Percentiles rank a stretch among this genome's conserved stretches.
phyloP scores from a whole-genome alignment of 23 red algal genomes.

The Pyropia haitanensis region DNA sequence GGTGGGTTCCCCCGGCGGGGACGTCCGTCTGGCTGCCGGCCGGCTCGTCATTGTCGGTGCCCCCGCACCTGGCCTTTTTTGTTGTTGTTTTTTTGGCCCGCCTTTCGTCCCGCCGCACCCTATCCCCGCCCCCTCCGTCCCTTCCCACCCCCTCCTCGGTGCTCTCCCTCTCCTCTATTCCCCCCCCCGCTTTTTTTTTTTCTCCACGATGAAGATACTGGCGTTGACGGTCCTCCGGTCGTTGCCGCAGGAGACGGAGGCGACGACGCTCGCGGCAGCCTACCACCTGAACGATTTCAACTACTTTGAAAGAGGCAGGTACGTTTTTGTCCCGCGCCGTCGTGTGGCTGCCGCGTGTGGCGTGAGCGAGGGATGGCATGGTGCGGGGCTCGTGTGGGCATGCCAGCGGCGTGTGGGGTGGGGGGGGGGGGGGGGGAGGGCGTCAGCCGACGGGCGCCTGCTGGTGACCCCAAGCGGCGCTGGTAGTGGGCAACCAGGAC shows the following conservation, averaged over 20 bases:
- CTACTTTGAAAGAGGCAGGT: slow-evolving; percentile 92
- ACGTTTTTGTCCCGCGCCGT: slow-evolving; percentile 2
- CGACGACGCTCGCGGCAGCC: slow-evolving; percentile 56
- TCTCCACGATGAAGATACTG: slow-evolving; percentile 69
- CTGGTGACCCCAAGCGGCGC: no score
- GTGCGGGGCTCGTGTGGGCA: not conserved
- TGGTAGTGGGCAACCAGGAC: no score
- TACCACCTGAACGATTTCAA: slow-evolving; percentile 82
- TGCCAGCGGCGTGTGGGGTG: slow-evolving; percentile 1
- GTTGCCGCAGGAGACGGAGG: slow-evolving; percentile 37
- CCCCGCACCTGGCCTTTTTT: not conserved
- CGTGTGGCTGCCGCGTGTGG: not conserved
- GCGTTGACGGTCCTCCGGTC: slow-evolving; percentile 64
- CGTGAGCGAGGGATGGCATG: not conserved
- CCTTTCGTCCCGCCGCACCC: not conserved
- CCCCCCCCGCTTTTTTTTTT: not conserved
- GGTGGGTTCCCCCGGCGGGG: no score
- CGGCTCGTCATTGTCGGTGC: no score
- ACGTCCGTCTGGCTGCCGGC: no score
- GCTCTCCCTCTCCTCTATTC: slow-evolving; percentile 1
- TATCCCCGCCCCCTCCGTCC: not conserved
- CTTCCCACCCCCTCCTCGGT: not conserved
- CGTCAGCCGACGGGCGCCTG: no score
- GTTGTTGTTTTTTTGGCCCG: not conserved
- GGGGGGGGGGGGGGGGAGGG: no score